Conservation (phyloP, 176 grass and related monocot species). For the Cenchrus fungigraminus region DNA sequence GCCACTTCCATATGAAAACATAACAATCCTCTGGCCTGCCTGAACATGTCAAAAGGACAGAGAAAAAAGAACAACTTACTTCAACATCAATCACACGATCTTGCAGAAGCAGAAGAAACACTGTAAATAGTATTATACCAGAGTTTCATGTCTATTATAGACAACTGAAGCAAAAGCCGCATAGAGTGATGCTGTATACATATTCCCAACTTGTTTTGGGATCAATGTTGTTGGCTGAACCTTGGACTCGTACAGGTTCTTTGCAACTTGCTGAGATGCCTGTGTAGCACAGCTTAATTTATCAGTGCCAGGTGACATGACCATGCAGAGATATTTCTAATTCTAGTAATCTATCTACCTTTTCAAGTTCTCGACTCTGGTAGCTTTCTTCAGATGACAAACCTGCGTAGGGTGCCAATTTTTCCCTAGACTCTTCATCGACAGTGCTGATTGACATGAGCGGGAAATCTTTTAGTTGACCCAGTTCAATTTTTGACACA, state of each 20-base stretch:
- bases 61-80: constrained; percentile 4
- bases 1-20: constrained; percentile 98
- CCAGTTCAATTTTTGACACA: neutral
- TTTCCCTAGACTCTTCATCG: constrained; percentile 73
- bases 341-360: constrained; percentile 45
- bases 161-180: constrained; percentile 90
- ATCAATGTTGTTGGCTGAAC: constrained; percentile 86
- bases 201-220: constrained; percentile 95
- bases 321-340: neutral
- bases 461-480: constrained; percentile 7
- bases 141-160: constrained; percentile 72
- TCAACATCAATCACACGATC: neutral
- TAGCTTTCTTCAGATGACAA: constrained; percentile 88
- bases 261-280: constrained; percentile 95
- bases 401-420: constrained; percentile 61
- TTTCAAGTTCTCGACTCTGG: constrained; percentile 86
- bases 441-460: constrained; percentile 51
- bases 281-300: constrained; percentile 29
- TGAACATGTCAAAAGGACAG: constrained; percentile 35
- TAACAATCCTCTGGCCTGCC: constrained; percentile 82
- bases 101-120: neutral
- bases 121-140: constrained; percentile 47
- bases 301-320: neutral
- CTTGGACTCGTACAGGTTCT: constrained; percentile 69
- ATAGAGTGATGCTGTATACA: constrained; percentile 98